Base-by-base conservation (phyloP, 169 alveolate species). In the Plasmodium yoelii region DNA sequence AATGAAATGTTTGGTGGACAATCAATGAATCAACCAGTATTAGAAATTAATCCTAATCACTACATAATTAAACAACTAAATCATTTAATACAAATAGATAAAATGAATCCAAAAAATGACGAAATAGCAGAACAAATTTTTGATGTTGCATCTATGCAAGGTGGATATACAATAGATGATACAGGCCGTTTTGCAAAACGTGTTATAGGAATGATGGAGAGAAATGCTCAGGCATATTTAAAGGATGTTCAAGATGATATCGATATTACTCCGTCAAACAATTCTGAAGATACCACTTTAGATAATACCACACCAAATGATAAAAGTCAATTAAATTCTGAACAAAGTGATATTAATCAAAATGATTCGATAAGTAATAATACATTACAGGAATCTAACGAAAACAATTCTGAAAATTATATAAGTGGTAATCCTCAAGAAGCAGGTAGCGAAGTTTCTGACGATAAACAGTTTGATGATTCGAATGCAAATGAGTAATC, bases 41-140 rank as follows among this genome's bases (percentile, higher is more conserved):
- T 98, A 73, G 99, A 98, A 92, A 94, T 98, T 55, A 97, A 98
- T 86, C 98, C 99, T 19, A 93, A 96, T 82, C 99, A 97, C 68
- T 98, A 98, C 61, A 97, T 97, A 13, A 97, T 97, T 60, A 92
- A 95, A 89, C 97, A 96, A 64, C 93, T 98, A 26, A 92, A 93
- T 75, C 91, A 57, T 57, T 88, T 95, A 95, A 94, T 95, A 39
- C 88, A 93, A 60, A 72, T 82, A 42, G 94, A 93, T 61, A 75
- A 87, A 84, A 73, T 89, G 80, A 73, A 92, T 64, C 88, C 92
- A 51, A 87, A 75, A 63, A 90, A 90, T 59, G 90, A 92, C 53
- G 95, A 94, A 71, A 92, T 94, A n/a, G 96, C 95, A 24, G 91
- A 86, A 51, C 96, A 90, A 65, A 69, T 94, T 61, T 61, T 93